A percentile compares a stretch with the other conserved stretches of the same genome.
Evolutionary conservation across 352 stramenopile species (phyloP).

Genomic region (Globisporangium nodosum): DNA sequence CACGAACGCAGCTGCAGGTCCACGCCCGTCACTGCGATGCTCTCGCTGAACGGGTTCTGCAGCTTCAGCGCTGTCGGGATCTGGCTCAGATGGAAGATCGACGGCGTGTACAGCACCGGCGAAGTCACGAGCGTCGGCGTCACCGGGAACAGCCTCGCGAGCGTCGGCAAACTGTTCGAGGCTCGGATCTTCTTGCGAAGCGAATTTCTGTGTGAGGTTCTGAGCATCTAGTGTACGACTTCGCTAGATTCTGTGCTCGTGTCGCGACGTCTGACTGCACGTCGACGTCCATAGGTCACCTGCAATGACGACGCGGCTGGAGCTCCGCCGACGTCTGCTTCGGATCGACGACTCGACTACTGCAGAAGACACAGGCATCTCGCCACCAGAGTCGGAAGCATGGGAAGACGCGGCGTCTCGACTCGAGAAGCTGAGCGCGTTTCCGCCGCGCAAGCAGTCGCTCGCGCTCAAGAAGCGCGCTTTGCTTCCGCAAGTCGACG

Average conservation of each 20-base stretch:
- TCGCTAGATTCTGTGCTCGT: too few species aligned
- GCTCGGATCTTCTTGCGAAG: too few species aligned
- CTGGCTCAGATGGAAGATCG: slow-evolving; percentile 55
- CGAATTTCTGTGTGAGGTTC: too few species aligned
- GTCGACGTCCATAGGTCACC: background rate
- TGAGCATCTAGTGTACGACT: too few species aligned
- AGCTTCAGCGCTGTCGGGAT: slow-evolving; percentile 72
- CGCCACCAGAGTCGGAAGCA: background rate
- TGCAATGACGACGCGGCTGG: slow-evolving; percentile 33
- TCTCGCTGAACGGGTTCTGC: slow-evolving; percentile 78
- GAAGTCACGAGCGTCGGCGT: slow-evolving; percentile 70
- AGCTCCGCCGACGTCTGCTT: slow-evolving; percentile 31
- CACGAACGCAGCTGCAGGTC: slow-evolving; percentile 76
- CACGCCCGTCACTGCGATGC: slow-evolving; percentile 57
- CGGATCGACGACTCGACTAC: slow-evolving; percentile 23
- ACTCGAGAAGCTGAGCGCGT: background rate
- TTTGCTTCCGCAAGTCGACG: background rate
- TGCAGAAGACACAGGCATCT: background rate
- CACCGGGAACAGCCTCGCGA: slow-evolving; percentile 58
- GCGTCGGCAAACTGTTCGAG: slow-evolving; percentile 28
- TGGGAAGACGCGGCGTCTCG: background rate
- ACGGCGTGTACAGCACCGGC: slow-evolving; percentile 70
- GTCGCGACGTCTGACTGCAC: too few species aligned
- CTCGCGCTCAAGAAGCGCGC: background rate
- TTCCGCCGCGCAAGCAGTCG: background rate